These are phyloP conservation scores for Cladosporium halotolerans DNA, from an alignment of 2,329 filamentous ascomycete species.

Conservation along the genomic window DNA sequence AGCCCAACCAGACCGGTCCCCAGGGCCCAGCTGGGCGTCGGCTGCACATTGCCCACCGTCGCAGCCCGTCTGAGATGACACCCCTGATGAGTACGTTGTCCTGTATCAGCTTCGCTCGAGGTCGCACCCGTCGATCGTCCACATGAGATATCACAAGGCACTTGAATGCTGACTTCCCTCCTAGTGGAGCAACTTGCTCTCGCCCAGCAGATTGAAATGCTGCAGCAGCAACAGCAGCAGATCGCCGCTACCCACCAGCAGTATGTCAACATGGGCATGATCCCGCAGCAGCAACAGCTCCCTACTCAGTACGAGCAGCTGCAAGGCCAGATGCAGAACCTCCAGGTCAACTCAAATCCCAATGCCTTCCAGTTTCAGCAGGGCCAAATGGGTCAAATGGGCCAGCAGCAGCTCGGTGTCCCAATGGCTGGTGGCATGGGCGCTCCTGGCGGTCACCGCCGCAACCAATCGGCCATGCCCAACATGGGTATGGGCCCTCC, in stretches of 20 bases:
- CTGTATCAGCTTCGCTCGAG: slow-evolving; percentile 11
- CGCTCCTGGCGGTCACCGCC: slow-evolving; percentile 74
- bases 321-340: slow-evolving; percentile 71
- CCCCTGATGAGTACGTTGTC: slow-evolving; percentile 86
- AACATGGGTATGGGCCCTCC: slow-evolving; percentile 82
- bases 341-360: slow-evolving; percentile 56
- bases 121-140: background rate
- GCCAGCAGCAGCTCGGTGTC: slow-evolving; percentile 56
- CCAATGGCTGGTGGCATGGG: slow-evolving; percentile 64
- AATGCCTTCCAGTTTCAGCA: slow-evolving; percentile 85
- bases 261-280: slow-evolving; percentile 95
- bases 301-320: slow-evolving; percentile 70
- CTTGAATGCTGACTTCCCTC: slow-evolving; percentile 26
- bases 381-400: slow-evolving; percentile 53
- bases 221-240: slow-evolving; percentile 97
- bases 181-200: slow-evolving; percentile 95
- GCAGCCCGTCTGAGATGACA: slow-evolving; percentile 94
- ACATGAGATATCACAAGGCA: background rate
- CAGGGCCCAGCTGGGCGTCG: slow-evolving; percentile 57
- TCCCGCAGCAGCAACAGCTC: slow-evolving; percentile 76
- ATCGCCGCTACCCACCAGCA: slow-evolving; percentile 95
- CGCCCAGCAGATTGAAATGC: slow-evolving; percentile 93
- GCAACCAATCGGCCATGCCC: slow-evolving; percentile 94
- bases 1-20: slow-evolving; percentile 5
- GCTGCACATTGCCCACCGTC: slow-evolving; percentile 93